Evolutionary conservation across 2,329 filamentous ascomycete genomes (phyloP).

Genomic region (Trichoderma endophyticum): DNA sequence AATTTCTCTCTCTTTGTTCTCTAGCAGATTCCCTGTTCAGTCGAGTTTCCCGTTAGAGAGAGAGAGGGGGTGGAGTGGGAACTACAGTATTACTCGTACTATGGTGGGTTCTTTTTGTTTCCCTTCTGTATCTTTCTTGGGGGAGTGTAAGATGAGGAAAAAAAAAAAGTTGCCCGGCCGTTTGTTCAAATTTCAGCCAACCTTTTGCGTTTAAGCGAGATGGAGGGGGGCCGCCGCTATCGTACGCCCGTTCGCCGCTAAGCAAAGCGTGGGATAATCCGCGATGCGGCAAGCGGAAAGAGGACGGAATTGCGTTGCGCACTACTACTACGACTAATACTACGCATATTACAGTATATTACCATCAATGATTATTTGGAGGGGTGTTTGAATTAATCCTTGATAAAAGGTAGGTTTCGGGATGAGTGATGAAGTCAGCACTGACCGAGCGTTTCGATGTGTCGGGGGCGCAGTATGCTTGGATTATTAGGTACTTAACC

Average conservation of each 20-base stretch:
- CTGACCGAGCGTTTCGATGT: background rate
- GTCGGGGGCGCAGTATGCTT: background rate
- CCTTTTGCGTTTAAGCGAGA: constrained; percentile 4
- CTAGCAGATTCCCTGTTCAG: background rate
- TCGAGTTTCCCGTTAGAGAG: background rate
- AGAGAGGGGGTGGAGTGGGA: background rate
- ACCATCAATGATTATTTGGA: background rate
- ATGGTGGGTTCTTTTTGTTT: background rate
- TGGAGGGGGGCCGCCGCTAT: background rate
- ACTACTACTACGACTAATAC: too few relatives aligned
- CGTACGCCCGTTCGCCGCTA: background rate
- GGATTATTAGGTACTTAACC: background rate
- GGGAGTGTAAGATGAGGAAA: background rate
- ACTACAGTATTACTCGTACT: background rate
- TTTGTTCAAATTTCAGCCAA: background rate
- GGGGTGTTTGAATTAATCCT: background rate
- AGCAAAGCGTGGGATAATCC: background rate
- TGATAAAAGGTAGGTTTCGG: background rate
- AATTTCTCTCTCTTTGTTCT: background rate
- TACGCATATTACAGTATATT: background rate
- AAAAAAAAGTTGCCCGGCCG: background rate
- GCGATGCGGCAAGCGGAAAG: background rate
- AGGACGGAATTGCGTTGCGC: background rate
- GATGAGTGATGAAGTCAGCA: background rate
- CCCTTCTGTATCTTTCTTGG: background rate